Conservation (phyloP, 345 rosid genomes). For the Boechera retrofracta region DNA sequence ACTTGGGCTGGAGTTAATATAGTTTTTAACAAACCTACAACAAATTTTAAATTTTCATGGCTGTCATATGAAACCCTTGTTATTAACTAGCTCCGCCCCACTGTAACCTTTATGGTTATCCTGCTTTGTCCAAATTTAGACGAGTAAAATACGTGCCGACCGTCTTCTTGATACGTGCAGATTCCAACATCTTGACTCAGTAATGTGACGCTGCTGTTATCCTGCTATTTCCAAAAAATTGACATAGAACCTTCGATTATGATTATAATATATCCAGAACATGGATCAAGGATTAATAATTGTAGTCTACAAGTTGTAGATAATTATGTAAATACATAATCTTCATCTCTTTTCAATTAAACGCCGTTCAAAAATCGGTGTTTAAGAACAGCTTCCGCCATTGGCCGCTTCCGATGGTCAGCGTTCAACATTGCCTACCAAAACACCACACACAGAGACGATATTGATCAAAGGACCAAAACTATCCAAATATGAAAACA, state of each 20-base stretch:
- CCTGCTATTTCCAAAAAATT: background rate
- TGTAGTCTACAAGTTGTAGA: background rate
- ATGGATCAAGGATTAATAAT: conserved; percentile 1
- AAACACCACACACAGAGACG: conserved; percentile 1
- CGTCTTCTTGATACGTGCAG: no score
- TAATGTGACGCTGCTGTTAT: no score
- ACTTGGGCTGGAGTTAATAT: no score
- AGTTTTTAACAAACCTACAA: no score
- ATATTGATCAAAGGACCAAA: background rate
- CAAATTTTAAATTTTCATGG: no score
- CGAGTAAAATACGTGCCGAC: no score
- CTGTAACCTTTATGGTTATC: no score
- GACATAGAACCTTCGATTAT: background rate
- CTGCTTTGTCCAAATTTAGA: no score
- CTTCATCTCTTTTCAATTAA: conserved; percentile 44
- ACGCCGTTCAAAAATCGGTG: conserved; percentile 69
- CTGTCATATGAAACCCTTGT: no score
- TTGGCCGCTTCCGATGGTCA: conserved; percentile 76
- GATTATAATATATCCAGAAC: background rate
- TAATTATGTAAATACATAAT: conserved; percentile 20
- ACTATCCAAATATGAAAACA: conserved; percentile 2
- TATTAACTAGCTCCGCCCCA: no score
- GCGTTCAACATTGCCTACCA: conserved; percentile 86
- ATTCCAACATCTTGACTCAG: no score
- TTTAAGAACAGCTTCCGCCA: conserved; percentile 72